Base-by-base conservation (phyloP, 1,284 basidiomycete species). In the Rhodotorula glutinis region DNA sequence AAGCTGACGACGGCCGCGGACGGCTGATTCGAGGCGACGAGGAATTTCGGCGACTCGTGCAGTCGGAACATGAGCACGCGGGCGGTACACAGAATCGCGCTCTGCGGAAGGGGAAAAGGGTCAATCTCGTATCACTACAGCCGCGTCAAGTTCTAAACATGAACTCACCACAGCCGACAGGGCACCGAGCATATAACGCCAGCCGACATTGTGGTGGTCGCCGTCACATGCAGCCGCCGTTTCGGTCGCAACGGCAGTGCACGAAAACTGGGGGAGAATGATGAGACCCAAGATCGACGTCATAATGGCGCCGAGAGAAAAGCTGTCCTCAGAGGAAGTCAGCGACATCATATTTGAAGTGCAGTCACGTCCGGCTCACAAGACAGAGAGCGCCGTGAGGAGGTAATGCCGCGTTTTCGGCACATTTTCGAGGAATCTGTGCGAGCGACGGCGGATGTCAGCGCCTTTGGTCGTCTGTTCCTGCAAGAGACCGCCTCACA, bases 311-410 rank as follows among this genome's bases (percentile, higher is more conserved):
- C 93, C 93, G 55, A 95, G 81, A 4, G 91, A 93, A 82, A 96
- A 96, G 82, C 75, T 76, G 59, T n/a, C 21, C 4, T 9, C 43
- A n/a, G n/a, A n/a, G n/a, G n/a, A n/a, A n/a, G n/a, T n/a, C n/a
- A n/a, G n/a, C n/a, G n/a, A n/a, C n/a, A n/a, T n/a, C n/a, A n/a
- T n/a, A n/a, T n/a, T n/a, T n/a, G n/a, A n/a, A n/a, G n/a, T n/a
- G n/a, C n/a, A n/a, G n/a, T 44, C 4, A 69, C 23, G 30, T 29
- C 54, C 4, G 27, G 73, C 77, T 41, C 73, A 80, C 74, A 98
- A 98, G 27, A 96, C 86, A 9, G 92, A 95, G n/a, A 98, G 84
- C 0, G 90, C 90, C 0, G 94, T 98, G 57, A 98, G 88, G 44
- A 97, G 86, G 77, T 94, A 94, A 76, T 94, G 88, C 74, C 93